phyloP scores from a whole-genome alignment of 768 basidiomycete genomes.

The Trametes coccinea region DNA sequence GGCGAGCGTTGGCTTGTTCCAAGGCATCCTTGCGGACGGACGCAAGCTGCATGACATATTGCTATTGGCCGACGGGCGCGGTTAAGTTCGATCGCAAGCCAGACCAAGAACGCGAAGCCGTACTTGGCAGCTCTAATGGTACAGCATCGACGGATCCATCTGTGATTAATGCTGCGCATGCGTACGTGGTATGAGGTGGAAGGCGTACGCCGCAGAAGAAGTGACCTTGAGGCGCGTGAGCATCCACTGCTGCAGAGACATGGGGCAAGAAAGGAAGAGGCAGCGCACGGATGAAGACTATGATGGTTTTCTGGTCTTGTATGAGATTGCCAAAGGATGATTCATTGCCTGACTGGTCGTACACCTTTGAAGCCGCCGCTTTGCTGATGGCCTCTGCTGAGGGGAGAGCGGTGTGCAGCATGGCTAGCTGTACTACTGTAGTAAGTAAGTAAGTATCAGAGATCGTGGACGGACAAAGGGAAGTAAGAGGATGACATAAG shows the following conservation, averaged over 20 bases:
- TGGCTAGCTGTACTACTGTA: neutral
- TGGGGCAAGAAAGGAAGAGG: neutral
- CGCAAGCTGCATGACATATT: conserved; percentile 50
- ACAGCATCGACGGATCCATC: neutral
- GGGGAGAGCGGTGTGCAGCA: conserved; percentile 5
- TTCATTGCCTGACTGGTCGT: conserved; percentile 46
- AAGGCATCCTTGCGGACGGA: conserved; percentile 43
- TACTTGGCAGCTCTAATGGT: conserved; percentile 15
- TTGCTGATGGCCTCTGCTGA: conserved; percentile 31
- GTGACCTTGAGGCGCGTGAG: conserved; percentile 43
- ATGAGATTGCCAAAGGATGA: conserved; percentile 56
- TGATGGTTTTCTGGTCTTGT: conserved; percentile 49
- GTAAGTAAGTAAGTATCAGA: no score
- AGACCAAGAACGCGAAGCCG: neutral
- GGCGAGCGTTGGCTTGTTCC: conserved; percentile 38
- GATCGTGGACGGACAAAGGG: neutral
- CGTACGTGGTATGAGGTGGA: neutral
- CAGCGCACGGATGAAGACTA: conserved; percentile 60
- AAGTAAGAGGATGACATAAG: neutral
- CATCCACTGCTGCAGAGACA: no score
- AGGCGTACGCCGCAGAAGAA: conserved; percentile 63
- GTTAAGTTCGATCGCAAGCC: neutral
- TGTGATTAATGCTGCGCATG: neutral
- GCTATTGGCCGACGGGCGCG: conserved; percentile 31
- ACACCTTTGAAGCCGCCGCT: conserved; percentile 38